Evolutionary conservation across 2,329 filamentous ascomycete genomes (phyloP), one percentile per base, ranked within the genome.

Genomic region (Clarireedia monteithiana): DNA sequence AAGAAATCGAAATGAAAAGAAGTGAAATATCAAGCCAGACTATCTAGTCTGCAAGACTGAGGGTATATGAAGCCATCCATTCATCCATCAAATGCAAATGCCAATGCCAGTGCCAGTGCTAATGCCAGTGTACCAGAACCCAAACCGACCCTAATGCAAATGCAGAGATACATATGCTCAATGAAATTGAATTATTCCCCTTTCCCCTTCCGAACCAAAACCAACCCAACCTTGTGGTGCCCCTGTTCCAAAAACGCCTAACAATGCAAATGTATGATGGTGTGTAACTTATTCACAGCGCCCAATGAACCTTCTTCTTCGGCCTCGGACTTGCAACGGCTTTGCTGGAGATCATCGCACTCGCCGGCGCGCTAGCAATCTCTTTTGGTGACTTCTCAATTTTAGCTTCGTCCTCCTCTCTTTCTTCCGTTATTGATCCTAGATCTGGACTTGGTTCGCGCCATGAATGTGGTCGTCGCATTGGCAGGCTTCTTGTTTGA

Each of bases 301-400:
- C 64, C 66, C 66, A 68, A 57, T 68, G 66, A 46, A 68, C 66
- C 48, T 59, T 63, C 62, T 68, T 68, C 63, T 67, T 68, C 44
- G 55, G 46, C 52, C 63, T 67, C 49, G 53, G 44, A 39, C 57
- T 63, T 49, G 49, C 55, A 30, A 52, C 53, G 24, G 42, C 45
- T 48, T 56, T 48, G 14, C 55, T 53, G 10, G 17, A 12, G 20
- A 53, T 56, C 51, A 45, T 48, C 38, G 55, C 39, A 27, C 26
- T 61, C 5, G 60, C 50, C 36, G 62, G 62, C 24, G 59, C 63
- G 42, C 61, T 64, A 34, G 44, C 39, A 2, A 56, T 56, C n/a
- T 58, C 53, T 39, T 56, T 57, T 15, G 36, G 23, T 15, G 20
- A 42, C 12, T 34, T 40, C 24, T 30, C 20, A 58, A 57, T 48